A percentile compares a stretch with the other conserved stretches of the same genome.
These are phyloP conservation scores for Acer saccharum DNA, from an alignment of 345 rosid species.

Conservation along the genomic window DNA sequence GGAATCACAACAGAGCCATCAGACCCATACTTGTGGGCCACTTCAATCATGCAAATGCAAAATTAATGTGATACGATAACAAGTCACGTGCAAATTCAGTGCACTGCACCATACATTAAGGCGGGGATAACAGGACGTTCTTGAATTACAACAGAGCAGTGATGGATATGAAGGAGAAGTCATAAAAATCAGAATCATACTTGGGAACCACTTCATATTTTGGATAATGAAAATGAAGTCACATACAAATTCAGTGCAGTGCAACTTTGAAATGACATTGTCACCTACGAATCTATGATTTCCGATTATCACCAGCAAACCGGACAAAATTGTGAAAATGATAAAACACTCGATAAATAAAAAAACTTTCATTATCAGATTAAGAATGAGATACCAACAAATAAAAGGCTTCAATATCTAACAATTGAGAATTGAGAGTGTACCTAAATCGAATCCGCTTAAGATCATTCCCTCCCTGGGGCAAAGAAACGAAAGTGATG, in stretches of 20 bases:
- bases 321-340: background rate
- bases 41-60: constrained; percentile 11
- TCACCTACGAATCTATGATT: background rate
- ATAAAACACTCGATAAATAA: constrained; percentile 7
- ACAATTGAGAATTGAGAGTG: constrained; percentile 1
- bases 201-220: constrained; percentile 20
- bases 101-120: background rate
- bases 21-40: constrained; percentile 26
- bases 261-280: background rate
- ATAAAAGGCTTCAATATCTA: constrained; percentile 20
- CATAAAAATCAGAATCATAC: constrained; percentile 18
- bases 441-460: constrained; percentile 97
- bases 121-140: background rate
- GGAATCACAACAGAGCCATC: constrained; percentile 12
- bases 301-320: constrained; percentile 17
- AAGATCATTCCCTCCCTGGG: constrained; percentile 93
- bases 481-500: constrained; percentile 85
- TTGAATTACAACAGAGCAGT: constrained; percentile 11
- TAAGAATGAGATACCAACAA: constrained; percentile 15
- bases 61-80: constrained; percentile 11
- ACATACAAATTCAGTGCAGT: constrained; percentile 19
- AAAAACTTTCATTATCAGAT: constrained; percentile 10
- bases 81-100: constrained; percentile 23
- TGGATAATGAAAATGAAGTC: constrained; percentile 5
- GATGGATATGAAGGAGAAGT: constrained; percentile 8